A percentile compares a stretch with the other conserved stretches of the same genome.
phyloP scores from a whole-genome alignment of 495 filamentous ascomycete genomes.

The Parachaetomium inaequale region DNA sequence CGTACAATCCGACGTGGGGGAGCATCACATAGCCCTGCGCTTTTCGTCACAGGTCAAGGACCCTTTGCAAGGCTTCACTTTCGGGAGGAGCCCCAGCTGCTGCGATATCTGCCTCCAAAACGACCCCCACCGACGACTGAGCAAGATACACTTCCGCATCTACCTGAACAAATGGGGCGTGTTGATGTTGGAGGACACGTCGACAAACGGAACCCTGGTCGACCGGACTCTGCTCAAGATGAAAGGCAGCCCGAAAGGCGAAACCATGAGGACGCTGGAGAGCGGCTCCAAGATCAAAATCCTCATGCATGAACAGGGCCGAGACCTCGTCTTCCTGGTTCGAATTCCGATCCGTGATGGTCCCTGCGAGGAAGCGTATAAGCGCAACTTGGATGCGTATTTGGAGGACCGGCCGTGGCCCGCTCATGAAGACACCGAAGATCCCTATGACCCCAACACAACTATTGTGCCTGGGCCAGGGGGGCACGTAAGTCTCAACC shows the following conservation, averaged over 20 bases:
- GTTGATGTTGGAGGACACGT: conserved; percentile 87
- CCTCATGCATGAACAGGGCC: conserved; percentile 47
- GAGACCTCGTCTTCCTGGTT: conserved; percentile 73
- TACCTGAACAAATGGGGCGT: conserved; percentile 73
- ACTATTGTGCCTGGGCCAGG: conserved; percentile 48
- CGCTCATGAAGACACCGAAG: too few species aligned
- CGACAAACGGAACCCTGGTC: conserved; percentile 89
- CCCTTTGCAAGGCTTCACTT: conserved; percentile 67
- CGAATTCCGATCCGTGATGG: conserved; percentile 72
- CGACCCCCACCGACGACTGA: conserved; percentile 61
- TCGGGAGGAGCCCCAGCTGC: conserved; percentile 67
- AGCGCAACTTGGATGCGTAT: conserved; percentile 56
- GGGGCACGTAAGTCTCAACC: conserved; percentile 38
- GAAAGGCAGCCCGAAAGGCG: conserved; percentile 39
- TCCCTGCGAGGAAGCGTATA: conserved; percentile 53
- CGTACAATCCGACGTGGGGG: conserved; percentile 44
- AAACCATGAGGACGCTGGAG: conserved; percentile 58
- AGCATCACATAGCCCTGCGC: conserved; percentile 72
- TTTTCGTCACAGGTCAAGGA: conserved; percentile 68
- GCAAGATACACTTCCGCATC: conserved; percentile 90
- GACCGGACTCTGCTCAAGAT: conserved; percentile 59
- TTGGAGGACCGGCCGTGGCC: conserved; percentile 30
- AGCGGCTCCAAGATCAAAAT: conserved; percentile 72
- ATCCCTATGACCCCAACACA: conserved; percentile 33
- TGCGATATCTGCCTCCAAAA: conserved; percentile 71